Percentiles rank a stretch among this genome's conserved stretches.
Evolutionary conservation across 2,329 filamentous ascomycete genomes (phyloP).

Genomic region (Colletotrichum ledebouriae): DNA sequence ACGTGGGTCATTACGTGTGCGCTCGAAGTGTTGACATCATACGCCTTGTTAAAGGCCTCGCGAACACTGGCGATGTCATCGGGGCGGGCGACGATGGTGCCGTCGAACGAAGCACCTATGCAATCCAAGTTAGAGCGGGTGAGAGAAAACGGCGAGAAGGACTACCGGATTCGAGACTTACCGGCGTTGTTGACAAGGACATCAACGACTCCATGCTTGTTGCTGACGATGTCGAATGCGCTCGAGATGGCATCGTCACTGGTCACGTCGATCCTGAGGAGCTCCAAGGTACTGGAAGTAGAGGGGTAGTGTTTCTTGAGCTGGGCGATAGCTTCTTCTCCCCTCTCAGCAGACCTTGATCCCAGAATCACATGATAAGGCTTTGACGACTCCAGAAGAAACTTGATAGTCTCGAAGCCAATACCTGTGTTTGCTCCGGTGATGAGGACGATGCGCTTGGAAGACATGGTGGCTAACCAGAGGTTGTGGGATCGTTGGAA

Average conservation of each 20-base stretch:
- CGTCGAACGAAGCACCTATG: constrained; percentile 38
- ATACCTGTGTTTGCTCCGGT: constrained; percentile 74
- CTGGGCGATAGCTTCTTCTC: constrained; percentile 58
- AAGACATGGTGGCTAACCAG: constrained; percentile 23
- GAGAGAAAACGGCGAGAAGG: constrained; percentile 32
- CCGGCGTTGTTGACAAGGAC: constrained; percentile 52
- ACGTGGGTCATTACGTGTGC: no score
- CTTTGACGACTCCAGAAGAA: constrained; percentile 60
- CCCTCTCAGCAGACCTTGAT: constrained; percentile 64
- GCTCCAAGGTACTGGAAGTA: constrained; percentile 57
- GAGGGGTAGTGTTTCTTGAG: constrained; percentile 57
- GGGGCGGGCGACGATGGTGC: constrained; percentile 55
- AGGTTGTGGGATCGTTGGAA: no score
- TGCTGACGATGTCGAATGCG: constrained; percentile 47
- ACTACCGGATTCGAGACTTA: background rate
- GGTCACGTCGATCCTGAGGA: constrained; percentile 66
- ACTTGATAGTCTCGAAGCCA: constrained; percentile 69
- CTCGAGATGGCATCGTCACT: constrained; percentile 60
- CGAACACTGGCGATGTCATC: constrained; percentile 28
- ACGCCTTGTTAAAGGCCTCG: no score
- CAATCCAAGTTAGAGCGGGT: background rate
- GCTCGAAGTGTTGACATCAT: no score
- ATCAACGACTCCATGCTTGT: constrained; percentile 49
- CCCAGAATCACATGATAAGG: constrained; percentile 71
- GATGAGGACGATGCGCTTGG: constrained; percentile 62